These are phyloP conservation scores for Neonectria punicea DNA, from an alignment of 2,329 filamentous ascomycete genomes.

Conservation along the genomic window DNA sequence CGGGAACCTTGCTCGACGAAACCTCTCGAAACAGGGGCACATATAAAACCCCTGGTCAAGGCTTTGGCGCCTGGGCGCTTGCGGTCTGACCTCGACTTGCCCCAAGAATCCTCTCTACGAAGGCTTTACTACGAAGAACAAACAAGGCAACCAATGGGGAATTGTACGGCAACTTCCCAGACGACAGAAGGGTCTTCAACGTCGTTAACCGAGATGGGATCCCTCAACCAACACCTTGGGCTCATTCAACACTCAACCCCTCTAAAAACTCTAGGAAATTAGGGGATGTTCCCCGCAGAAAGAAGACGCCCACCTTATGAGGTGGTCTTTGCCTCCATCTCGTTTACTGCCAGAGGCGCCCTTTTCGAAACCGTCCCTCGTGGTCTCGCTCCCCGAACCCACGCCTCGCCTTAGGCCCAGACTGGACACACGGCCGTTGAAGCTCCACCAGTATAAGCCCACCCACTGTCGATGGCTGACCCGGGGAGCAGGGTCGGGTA, in stretches of 20 bases:
- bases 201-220: neutral
- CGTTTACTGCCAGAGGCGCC: conserved; percentile 23
- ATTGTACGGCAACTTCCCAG: neutral
- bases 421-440: conserved; percentile 22
- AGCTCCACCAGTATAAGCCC: conserved; percentile 20
- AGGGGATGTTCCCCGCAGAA: conserved; percentile 16
- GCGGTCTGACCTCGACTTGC: neutral
- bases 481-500: conserved; percentile 5
- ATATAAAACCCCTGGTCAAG: conserved; percentile 23
- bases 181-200: conserved; percentile 3
- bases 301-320: conserved; percentile 9
- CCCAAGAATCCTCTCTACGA: neutral
- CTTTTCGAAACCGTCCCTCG: conserved; percentile 30
- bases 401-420: conserved; percentile 20
- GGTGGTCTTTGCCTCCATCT: conserved; percentile 23
- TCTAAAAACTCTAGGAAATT: conserved; percentile 9
- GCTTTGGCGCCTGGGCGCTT: neutral
- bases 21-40: conserved; percentile 33
- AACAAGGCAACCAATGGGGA: neutral
- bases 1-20: conserved; percentile 12
- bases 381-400: conserved; percentile 22
- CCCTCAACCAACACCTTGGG: neutral
- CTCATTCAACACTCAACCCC: neutral
- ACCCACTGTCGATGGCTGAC: conserved; percentile 8
- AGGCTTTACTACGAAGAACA: neutral